Evolutionary conservation across 1,284 basidiomycete species (phyloP).

Genomic region (Ganoderma lingzhi): DNA sequence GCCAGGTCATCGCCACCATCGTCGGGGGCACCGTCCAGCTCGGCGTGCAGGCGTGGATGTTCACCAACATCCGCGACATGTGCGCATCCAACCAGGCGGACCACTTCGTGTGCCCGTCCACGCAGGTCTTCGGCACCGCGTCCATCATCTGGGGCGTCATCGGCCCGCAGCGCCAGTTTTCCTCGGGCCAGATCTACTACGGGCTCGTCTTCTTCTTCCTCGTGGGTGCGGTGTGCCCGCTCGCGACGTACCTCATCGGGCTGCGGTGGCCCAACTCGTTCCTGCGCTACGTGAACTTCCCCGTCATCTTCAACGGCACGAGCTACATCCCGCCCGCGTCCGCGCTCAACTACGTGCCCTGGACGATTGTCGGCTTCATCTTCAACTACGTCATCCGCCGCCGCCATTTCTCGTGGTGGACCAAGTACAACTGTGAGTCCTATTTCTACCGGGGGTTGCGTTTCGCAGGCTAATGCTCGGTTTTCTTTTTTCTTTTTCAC

Average conservation of each 20-base stretch:
- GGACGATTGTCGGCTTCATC: constrained; percentile 48
- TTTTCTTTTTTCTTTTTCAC: neutral
- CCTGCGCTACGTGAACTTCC: constrained; percentile 82
- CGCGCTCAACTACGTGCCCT: constrained; percentile 53
- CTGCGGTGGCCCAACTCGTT: constrained; percentile 53
- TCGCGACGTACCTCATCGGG: constrained; percentile 46
- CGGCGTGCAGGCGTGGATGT: constrained; percentile 75
- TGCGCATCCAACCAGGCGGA: constrained; percentile 56
- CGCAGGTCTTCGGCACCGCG: constrained; percentile 43
- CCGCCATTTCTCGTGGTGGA: constrained; percentile 53
- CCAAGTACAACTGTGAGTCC: constrained; percentile 54
- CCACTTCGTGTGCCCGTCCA: constrained; percentile 59
- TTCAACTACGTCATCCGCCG: constrained; percentile 56
- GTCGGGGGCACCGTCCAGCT: constrained; percentile 72
- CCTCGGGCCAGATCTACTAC: constrained; percentile 49
- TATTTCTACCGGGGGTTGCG: neutral
- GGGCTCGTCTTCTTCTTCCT: constrained; percentile 56
- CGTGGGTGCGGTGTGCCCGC: constrained; percentile 50
- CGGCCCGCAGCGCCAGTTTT: constrained; percentile 51
- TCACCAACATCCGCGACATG: constrained; percentile 62
- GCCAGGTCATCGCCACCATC: constrained; percentile 67
- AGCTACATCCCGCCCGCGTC: constrained; percentile 50
- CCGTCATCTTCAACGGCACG: constrained; percentile 50
- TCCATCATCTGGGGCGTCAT: constrained; percentile 50
- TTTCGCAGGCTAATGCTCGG: too few relatives aligned